These are phyloP conservation scores for Neurospora sp. DNA, from an alignment of 2,329 filamentous ascomycete species.

Conservation along the genomic window DNA sequence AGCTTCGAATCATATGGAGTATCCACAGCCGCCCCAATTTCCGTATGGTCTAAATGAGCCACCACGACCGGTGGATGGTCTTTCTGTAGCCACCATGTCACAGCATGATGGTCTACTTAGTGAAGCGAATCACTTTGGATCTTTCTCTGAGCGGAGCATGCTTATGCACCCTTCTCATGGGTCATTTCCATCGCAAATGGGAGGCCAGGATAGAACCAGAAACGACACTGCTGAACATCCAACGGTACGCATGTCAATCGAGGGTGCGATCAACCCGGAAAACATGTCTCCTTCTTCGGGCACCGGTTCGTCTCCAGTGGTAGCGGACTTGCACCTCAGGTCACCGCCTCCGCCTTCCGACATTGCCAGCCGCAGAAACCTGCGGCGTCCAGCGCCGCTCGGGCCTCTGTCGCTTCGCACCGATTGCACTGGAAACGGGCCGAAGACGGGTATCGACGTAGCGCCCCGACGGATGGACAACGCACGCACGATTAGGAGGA, in stretches of 20 bases:
- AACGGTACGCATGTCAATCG: conserved; percentile 6
- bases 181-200: conserved; percentile 15
- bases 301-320: conserved; percentile 19
- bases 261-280: conserved; percentile 16
- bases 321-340: conserved; percentile 30
- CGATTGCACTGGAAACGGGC: conserved; percentile 29
- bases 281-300: conserved; percentile 23
- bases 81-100: neutral
- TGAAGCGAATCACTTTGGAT: conserved; percentile 5
- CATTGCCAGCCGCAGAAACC: conserved; percentile 43
- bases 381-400: conserved; percentile 38
- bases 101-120: conserved; percentile 5
- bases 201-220: conserved; percentile 4
- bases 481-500: conserved; percentile 41
- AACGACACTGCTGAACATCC: neutral
- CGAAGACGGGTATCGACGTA: conserved; percentile 39
- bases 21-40: conserved; percentile 9
- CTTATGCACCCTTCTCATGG: conserved; percentile 8
- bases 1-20: conserved; percentile 6
- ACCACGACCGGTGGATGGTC: neutral
- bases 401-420: conserved; percentile 35
- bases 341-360: conserved; percentile 41
- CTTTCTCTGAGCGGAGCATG: conserved; percentile 13
- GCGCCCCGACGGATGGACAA: conserved; percentile 33
- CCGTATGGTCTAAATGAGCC: conserved; percentile 4